phyloP scores from a whole-genome alignment of 2,329 filamentous ascomycete species.

The Alternaria ethzedia region DNA sequence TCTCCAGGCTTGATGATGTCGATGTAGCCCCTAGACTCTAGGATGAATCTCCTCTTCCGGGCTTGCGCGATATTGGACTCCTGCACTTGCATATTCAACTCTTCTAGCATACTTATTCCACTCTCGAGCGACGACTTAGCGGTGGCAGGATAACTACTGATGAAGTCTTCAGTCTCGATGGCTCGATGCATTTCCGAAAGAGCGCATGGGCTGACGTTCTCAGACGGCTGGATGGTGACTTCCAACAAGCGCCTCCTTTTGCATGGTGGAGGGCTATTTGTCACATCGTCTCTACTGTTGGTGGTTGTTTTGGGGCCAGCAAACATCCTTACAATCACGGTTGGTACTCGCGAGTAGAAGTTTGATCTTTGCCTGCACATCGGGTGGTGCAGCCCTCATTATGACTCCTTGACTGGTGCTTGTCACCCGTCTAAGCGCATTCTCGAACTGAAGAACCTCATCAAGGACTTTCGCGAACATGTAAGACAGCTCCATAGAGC shows the following conservation, averaged over 20 bases:
- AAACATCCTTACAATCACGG: background rate
- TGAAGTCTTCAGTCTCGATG: background rate
- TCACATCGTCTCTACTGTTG: background rate
- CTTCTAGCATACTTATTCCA: background rate
- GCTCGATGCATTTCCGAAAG: background rate
- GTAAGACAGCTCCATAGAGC: background rate
- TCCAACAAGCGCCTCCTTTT: background rate
- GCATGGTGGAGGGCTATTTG: background rate
- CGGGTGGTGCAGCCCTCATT: background rate
- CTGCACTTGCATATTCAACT: fast-evolving
- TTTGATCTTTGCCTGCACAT: background rate
- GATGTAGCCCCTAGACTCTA: background rate
- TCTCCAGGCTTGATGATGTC: background rate
- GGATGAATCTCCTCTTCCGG: background rate
- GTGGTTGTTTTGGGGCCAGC: fast-evolving
- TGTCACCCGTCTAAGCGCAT: background rate
- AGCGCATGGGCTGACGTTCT: fast-evolving
- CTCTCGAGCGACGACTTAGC: background rate
- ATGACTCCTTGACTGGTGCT: background rate
- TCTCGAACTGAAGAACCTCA: background rate
- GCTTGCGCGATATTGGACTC: background rate
- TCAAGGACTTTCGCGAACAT: background rate
- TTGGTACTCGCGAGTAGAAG: background rate
- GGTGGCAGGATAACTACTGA: no score
- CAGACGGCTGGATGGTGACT: background rate